Evolutionary conservation across 129 eudicot species (phyloP).

Genomic region (Flaveria robusta): DNA sequence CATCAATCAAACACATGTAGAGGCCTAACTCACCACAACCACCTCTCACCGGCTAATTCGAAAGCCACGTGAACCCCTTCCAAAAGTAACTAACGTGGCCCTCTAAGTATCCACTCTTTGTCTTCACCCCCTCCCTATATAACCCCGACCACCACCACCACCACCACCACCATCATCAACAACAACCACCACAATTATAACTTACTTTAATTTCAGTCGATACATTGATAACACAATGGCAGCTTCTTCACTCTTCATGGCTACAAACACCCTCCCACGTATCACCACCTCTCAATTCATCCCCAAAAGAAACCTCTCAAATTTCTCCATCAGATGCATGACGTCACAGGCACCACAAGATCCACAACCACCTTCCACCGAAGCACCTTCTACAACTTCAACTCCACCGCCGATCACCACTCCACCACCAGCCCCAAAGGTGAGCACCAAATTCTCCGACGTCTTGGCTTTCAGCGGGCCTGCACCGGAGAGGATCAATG

Average conservation of each 20-base stretch:
- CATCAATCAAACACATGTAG: constrained; percentile 19
- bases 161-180: not conserved
- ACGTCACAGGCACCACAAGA: constrained; percentile 25
- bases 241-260: constrained; percentile 45
- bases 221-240: constrained; percentile 16
- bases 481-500: constrained; percentile 86
- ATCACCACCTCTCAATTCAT: not conserved
- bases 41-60: not conserved
- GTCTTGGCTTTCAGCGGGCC: constrained; percentile 84
- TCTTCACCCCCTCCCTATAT: constrained; percentile 7
- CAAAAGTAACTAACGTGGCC: constrained; percentile 55
- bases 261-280: not conserved
- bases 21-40: constrained; percentile 15
- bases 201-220: not conserved
- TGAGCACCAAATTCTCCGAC: constrained; percentile 59
- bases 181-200: not conserved
- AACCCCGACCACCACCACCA: not conserved
- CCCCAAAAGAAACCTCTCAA: not conserved
- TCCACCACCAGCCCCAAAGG: constrained; percentile 41
- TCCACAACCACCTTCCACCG: not conserved
- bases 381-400: constrained; percentile 10
- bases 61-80: constrained; percentile 28
- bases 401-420: not conserved
- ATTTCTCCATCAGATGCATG: constrained; percentile 29
- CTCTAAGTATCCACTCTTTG: constrained; percentile 51